A percentile compares a stretch with the other conserved stretches of the same genome.
Evolutionary conservation across 345 rosid genomes (phyloP).

Genomic region (Aquilaria yunnanensis): DNA sequence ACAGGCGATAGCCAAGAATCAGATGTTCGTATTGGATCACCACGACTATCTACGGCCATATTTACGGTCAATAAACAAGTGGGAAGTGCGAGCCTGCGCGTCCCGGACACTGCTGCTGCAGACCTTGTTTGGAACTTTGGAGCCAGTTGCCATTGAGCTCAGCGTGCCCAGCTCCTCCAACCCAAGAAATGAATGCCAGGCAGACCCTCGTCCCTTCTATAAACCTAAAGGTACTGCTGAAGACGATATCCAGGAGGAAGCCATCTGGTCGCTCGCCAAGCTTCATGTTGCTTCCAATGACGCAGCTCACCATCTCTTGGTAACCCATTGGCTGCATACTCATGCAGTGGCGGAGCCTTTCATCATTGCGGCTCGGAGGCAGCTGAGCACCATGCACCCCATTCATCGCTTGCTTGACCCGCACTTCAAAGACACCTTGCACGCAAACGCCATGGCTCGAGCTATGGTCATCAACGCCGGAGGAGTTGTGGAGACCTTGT

Average conservation of each 20-base stretch:
- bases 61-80: constrained; percentile 29
- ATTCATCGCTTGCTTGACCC: constrained; percentile 49
- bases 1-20: constrained; percentile 41
- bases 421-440: constrained; percentile 62
- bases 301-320: constrained; percentile 49
- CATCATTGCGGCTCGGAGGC: constrained; percentile 62
- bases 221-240: constrained; percentile 14
- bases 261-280: constrained; percentile 57
- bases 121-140: constrained; percentile 27
- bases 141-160: constrained; percentile 56
- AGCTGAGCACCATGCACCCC: constrained; percentile 58
- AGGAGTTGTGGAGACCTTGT: constrained; percentile 49
- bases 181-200: constrained; percentile 25
- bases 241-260: constrained; percentile 18
- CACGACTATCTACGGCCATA: constrained; percentile 56
- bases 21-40: constrained; percentile 54
- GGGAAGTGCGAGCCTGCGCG: constrained; percentile 41
- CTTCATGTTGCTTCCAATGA: constrained; percentile 59
- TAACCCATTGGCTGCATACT: constrained; percentile 64
- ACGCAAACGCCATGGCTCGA: constrained; percentile 48
- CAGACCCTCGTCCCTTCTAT: too few species aligned
- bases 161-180: constrained; percentile 22
- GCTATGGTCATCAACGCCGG: constrained; percentile 40
- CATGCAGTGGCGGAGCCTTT: constrained; percentile 61
- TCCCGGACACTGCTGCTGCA: constrained; percentile 43